Evolutionary conservation across 1,284 basidiomycete species (phyloP).

Genomic region (Neonothopanus nambi): DNA sequence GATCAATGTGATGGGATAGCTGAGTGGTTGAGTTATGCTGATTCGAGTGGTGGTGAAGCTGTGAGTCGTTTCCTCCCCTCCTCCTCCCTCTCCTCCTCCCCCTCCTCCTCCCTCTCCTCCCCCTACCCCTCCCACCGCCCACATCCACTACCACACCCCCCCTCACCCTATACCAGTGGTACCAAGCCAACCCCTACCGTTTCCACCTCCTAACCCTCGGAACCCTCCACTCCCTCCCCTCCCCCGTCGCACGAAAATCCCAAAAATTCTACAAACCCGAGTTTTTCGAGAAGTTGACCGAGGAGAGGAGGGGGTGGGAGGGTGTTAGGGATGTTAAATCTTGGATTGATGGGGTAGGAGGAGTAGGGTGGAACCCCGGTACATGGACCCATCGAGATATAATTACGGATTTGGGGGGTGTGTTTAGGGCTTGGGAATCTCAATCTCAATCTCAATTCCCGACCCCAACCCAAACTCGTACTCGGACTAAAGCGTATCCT

Average conservation of each 20-base stretch:
- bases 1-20: constrained; percentile 74
- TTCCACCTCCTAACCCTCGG: constrained; percentile 83
- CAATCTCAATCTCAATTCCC: too few species aligned
- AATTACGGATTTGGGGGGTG: constrained; percentile 44
- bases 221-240: constrained; percentile 81
- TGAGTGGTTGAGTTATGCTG: constrained; percentile 83
- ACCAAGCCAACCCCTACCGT: constrained; percentile 80
- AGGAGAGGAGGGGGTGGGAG: constrained; percentile 57
- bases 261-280: constrained; percentile 82
- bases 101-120: too few species aligned
- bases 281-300: constrained; percentile 62
- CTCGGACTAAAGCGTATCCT: too few species aligned
- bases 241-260: constrained; percentile 73
- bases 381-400: constrained; percentile 56
- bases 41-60: constrained; percentile 74
- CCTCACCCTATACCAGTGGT: constrained; percentile 54
- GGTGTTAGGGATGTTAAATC: constrained; percentile 53
- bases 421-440: too few species aligned
- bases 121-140: too few species aligned
- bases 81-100: too few species aligned
- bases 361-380: constrained; percentile 30
- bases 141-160: too few species aligned
- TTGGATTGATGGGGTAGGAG: constrained; percentile 48
- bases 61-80: too few species aligned
- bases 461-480: too few species aligned